These are phyloP conservation scores for Nicotiana attenuata DNA, from an alignment of 257 asterid species.

Conservation along the genomic window DNA sequence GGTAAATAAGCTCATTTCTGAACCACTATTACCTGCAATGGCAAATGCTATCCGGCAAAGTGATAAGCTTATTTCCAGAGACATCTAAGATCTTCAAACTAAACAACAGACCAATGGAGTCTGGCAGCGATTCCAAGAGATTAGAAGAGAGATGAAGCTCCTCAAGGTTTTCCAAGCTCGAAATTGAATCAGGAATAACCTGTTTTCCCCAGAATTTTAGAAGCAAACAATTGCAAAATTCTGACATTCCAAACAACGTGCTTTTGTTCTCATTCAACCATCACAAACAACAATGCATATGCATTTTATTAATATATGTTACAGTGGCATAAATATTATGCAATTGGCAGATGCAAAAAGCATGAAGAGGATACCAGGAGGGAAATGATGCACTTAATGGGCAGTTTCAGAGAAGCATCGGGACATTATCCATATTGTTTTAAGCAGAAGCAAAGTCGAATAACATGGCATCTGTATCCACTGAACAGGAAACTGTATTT, in stretches of 20 bases:
- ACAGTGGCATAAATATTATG: neutral
- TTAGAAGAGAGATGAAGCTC: constrained; percentile 75
- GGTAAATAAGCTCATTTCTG: neutral
- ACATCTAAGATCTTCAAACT: constrained; percentile 59
- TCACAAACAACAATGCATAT: neutral
- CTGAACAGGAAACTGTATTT: neutral
- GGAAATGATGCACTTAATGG: neutral
- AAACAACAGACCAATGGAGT: constrained; percentile 64
- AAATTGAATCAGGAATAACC: constrained; percentile 75
- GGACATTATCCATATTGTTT: neutral
- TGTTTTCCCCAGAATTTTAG: constrained; percentile 20
- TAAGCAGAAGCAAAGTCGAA: neutral
- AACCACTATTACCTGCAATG: constrained; percentile 62
- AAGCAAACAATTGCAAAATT: neutral
- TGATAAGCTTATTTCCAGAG: constrained; percentile 67
- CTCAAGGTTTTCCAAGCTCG: constrained; percentile 67
- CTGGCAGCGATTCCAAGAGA: constrained; percentile 61
- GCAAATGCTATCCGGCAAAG: constrained; percentile 82
- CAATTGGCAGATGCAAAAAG: neutral
- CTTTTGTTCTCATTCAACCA: neutral
- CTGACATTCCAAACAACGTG: neutral
- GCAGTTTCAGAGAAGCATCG: neutral
- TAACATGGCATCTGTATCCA: neutral
- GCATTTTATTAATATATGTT: neutral
- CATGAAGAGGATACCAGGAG: neutral